Conservation (phyloP, 2,329 filamentous ascomycete species). For the Rhinocladiella similis region DNA sequence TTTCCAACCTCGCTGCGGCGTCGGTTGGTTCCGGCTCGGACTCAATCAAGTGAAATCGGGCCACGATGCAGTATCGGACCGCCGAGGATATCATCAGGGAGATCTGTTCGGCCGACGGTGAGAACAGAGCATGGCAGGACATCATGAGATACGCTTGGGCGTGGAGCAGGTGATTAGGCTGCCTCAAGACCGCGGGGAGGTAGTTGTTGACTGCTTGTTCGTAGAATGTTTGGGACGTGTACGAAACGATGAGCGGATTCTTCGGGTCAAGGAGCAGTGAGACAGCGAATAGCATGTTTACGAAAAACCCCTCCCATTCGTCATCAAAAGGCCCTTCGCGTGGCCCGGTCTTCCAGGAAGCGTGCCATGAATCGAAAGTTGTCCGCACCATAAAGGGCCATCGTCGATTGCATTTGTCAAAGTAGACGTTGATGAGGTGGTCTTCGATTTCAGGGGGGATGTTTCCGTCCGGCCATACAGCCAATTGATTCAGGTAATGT, state of each 20-base stretch:
- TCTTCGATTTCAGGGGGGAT: conserved; percentile 1
- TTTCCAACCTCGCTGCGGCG: background rate
- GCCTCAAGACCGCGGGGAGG: conserved; percentile 1
- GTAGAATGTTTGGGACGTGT: conserved; percentile 7
- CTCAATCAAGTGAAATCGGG: conserved; percentile 8
- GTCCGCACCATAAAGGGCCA: background rate
- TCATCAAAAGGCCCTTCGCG: background rate
- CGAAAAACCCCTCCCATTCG: conserved; percentile 6
- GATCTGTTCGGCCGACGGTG: conserved; percentile 6
- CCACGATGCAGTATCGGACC: conserved; percentile 5
- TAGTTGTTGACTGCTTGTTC: conserved; percentile 10
- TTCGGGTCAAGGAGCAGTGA: conserved; percentile 3
- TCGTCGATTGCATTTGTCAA: conserved; percentile 1
- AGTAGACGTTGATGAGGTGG: conserved; percentile 5
- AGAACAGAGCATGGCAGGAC: conserved; percentile 6
- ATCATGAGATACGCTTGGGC: conserved; percentile 10
- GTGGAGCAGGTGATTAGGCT: conserved; percentile 1
- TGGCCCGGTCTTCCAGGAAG: background rate
- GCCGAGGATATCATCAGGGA: conserved; percentile 8
- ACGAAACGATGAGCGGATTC: conserved; percentile 1
- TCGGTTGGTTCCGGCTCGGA: conserved; percentile 4
- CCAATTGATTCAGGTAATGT: conserved; percentile 4
- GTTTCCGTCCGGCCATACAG: conserved; percentile 1
- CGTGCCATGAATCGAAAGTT: conserved; percentile 3
- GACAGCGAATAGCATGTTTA: conserved; percentile 8